Conservation (phyloP, 1,284 basidiomycete genomes). For the Pyrrhoderma noxium region DNA sequence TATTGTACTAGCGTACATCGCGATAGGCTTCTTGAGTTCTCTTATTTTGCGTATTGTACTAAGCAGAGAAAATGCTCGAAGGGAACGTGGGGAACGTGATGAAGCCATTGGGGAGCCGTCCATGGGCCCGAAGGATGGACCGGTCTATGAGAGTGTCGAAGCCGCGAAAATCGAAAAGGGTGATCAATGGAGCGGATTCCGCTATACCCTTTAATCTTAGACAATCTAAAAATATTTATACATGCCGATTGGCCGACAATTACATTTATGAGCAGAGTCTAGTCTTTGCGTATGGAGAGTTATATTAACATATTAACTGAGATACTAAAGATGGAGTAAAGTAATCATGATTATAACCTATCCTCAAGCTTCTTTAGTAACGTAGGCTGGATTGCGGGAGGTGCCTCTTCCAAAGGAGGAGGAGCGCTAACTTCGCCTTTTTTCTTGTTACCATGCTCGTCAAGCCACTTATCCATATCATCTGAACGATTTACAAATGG, state of each 20-base stretch:
- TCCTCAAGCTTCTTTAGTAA: conserved; percentile 12
- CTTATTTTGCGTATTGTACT: conserved; percentile 40
- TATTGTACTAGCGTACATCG: conserved; percentile 66
- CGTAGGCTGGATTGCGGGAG: conserved; percentile 8
- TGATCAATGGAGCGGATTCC: conserved; percentile 42
- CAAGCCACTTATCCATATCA: conserved; percentile 93
- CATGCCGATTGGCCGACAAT: not conserved
- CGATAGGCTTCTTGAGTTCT: conserved; percentile 53
- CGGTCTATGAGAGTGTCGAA: conserved; percentile 27
- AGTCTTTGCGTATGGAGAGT: not conserved
- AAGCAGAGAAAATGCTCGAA: conserved; percentile 50
- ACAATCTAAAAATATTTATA: not conserved
- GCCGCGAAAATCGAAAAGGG: conserved; percentile 37
- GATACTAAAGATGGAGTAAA: not conserved
- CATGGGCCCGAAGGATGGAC: conserved; percentile 1
- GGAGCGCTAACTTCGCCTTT: conserved; percentile 20
- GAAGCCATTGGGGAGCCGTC: conserved; percentile 48
- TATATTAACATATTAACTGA: too few relatives aligned
- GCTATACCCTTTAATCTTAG: conserved; percentile 30
- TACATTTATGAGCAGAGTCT: not conserved
- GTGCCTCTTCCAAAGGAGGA: conserved; percentile 11
- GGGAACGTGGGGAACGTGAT: conserved; percentile 58
- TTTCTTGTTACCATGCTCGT: conserved; percentile 55
- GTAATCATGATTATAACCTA: not conserved
- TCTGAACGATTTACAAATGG: conserved; percentile 75